phyloP scores from a whole-genome alignment of 2,329 filamentous ascomycete species.

The Macroventuria anomochaeta region DNA sequence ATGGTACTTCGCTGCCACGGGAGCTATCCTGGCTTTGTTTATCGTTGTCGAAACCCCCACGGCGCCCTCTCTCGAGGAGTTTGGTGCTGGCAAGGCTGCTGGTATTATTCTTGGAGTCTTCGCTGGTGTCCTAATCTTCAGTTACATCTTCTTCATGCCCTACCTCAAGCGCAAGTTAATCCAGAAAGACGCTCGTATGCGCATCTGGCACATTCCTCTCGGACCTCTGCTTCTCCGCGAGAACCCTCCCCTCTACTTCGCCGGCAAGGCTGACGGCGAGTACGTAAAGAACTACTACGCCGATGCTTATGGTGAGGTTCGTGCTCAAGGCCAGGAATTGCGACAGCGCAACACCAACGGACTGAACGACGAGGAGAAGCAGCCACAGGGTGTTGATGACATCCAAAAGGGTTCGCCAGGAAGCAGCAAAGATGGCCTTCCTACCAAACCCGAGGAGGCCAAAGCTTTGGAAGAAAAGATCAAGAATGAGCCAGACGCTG shows the following conservation, averaged over 20 bases:
- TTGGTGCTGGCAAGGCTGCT: conserved; percentile 38
- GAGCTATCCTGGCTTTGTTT: conserved; percentile 61
- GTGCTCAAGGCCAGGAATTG: conserved; percentile 25
- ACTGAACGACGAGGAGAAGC: conserved; percentile 14
- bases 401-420: conserved; percentile 14
- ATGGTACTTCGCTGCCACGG: conserved; percentile 58
- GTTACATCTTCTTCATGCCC: conserved; percentile 39
- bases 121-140: conserved; percentile 27
- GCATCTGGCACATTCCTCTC: conserved; percentile 35
- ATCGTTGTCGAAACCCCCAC: conserved; percentile 60
- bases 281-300: conserved; percentile 53
- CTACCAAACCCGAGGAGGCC: conserved; percentile 20
- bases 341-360: conserved; percentile 14
- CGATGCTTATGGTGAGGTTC: conserved; percentile 35
- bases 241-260: conserved; percentile 51
- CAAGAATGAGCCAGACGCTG: conserved; percentile 12
- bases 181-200: conserved; percentile 32
- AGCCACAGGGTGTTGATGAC: conserved; percentile 10
- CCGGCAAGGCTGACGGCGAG: conserved; percentile 45
- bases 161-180: conserved; percentile 39
- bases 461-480: conserved; percentile 24
- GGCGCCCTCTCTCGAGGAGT: conserved; percentile 37
- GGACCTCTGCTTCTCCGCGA: conserved; percentile 52
- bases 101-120: conserved; percentile 40
- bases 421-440: conserved; percentile 10